phyloP scores from a whole-genome alignment of 2,329 filamentous ascomycete genomes.

The Teratosphaeriaceae sp. region DNA sequence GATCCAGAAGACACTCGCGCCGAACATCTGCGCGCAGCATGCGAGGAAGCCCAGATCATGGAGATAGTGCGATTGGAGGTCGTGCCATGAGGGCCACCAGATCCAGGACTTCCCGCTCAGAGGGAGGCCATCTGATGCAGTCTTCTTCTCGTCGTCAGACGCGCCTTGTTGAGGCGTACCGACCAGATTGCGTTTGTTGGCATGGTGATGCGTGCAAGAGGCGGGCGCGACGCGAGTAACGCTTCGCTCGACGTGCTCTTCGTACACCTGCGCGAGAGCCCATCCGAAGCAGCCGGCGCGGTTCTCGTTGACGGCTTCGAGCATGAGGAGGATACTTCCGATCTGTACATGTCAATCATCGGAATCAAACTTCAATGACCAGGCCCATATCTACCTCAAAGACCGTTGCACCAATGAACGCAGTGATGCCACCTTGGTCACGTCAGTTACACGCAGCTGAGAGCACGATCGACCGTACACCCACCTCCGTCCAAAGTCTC shows the following conservation, averaged over 20 bases:
- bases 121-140: conserved; percentile 4
- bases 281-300: conserved; percentile 61
- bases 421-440: conserved; percentile 45
- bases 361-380: too few relatives aligned
- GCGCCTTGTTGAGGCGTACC: conserved; percentile 10
- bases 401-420: conserved; percentile 60
- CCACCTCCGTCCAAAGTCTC: conserved; percentile 47
- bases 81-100: conserved; percentile 22
- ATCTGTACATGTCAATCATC: conserved; percentile 26
- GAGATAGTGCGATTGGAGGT: conserved; percentile 21
- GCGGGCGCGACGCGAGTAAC: conserved; percentile 7
- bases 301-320: conserved; percentile 65
- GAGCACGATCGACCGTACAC: too few relatives aligned
- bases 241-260: conserved; percentile 7
- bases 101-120: conserved; percentile 21
- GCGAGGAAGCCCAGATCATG: conserved; percentile 26
- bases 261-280: conserved; percentile 49
- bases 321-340: conserved; percentile 56
- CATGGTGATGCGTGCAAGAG: conserved; percentile 32
- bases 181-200: conserved; percentile 28
- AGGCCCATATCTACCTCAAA: conserved; percentile 44
- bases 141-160: not conserved
- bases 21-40: conserved; percentile 20
- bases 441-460: too few relatives aligned
- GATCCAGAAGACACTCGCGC: conserved; percentile 23